Evolutionary conservation across 2,329 filamentous ascomycete genomes (phyloP).

Genomic region (Venturia aucupariae): DNA sequence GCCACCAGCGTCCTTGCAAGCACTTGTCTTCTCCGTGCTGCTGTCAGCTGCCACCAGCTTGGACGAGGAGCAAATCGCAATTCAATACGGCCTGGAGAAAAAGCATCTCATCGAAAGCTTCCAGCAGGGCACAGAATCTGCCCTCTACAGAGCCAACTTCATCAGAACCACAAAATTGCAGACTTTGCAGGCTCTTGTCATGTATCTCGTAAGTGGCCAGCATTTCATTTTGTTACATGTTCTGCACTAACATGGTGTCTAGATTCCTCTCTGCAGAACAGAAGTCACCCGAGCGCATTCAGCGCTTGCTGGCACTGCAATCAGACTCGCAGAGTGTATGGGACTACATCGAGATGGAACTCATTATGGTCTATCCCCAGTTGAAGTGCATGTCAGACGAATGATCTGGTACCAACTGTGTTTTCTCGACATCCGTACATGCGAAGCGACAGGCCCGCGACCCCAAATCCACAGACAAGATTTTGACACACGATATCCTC

Average conservation of each 20-base stretch:
- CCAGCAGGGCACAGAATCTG: constrained; percentile 56
- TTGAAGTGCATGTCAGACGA: constrained; percentile 63
- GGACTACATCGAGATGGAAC: constrained; percentile 63
- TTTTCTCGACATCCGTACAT: constrained; percentile 66
- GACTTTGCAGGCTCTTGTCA: constrained; percentile 66
- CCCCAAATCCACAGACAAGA: constrained; percentile 64
- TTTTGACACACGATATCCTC: constrained; percentile 63
- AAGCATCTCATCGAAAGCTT: constrained; percentile 51
- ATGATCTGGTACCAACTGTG: constrained; percentile 71
- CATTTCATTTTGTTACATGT: not conserved
- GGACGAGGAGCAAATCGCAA: constrained; percentile 42
- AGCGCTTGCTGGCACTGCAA: constrained; percentile 60
- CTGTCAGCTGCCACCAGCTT: constrained; percentile 62
- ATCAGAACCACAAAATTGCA: constrained; percentile 63
- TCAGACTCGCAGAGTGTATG: constrained; percentile 70
- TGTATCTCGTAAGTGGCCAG: constrained; percentile 55
- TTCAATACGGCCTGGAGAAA: constrained; percentile 49
- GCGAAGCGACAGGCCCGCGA: constrained; percentile 63
- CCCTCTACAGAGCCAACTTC: constrained; percentile 60
- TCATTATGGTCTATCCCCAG: constrained; percentile 53
- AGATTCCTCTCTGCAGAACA: constrained; percentile 62
- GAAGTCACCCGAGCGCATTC: constrained; percentile 68
- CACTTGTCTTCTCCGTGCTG: constrained; percentile 59
- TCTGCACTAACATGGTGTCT: constrained; percentile 15
- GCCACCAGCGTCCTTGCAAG: constrained; percentile 55